Conservation (phyloP, 1,284 basidiomycete genomes). For the Cryptococcus jaspeensis region DNA sequence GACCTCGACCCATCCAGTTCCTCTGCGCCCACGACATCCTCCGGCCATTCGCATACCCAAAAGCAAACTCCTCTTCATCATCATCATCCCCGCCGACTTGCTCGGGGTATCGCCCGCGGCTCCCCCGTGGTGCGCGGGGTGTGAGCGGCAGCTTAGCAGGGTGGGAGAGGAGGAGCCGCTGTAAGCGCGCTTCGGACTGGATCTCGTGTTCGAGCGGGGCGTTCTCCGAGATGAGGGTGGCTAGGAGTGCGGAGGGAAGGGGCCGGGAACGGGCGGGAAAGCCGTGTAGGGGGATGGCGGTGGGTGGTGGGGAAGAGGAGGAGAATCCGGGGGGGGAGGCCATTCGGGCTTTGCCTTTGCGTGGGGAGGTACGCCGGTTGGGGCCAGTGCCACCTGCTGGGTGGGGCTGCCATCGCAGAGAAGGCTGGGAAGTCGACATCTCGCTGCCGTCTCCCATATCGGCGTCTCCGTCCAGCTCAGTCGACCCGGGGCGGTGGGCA, state of each 20-base stretch:
- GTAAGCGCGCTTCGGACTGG: constrained; percentile 45
- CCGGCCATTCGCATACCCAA: not conserved
- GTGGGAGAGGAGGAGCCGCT: constrained; percentile 41
- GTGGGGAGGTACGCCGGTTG: not conserved
- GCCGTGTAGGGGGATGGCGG: not conserved
- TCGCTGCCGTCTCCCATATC: not conserved
- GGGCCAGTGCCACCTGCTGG: not conserved
- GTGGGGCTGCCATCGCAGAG: too few species aligned
- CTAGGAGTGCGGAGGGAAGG: constrained; percentile 39
- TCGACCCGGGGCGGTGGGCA: constrained; percentile 3
- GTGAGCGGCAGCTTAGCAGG: constrained; percentile 41
- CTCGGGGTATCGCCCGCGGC: constrained; percentile 47
- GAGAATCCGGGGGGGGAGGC: constrained; percentile 20
- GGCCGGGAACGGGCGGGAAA: constrained; percentile 27
- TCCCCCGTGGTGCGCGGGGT: constrained; percentile 36
- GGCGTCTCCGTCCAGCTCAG: constrained; percentile 23
- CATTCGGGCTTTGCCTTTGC: constrained; percentile 36
- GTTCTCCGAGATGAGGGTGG: constrained; percentile 46
- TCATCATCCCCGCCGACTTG: constrained; percentile 48
- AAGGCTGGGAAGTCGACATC: too few species aligned
- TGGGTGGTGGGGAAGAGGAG: not conserved
- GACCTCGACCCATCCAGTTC: constrained; percentile 20
- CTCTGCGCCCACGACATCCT: constrained; percentile 13
- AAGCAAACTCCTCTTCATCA: constrained; percentile 26
- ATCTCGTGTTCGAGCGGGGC: constrained; percentile 48